Evolutionary conservation across 495 filamentous ascomycete species (phyloP), one percentile per base, ranked within the genome.

Genomic region (Aspergillus conjunctus): DNA sequence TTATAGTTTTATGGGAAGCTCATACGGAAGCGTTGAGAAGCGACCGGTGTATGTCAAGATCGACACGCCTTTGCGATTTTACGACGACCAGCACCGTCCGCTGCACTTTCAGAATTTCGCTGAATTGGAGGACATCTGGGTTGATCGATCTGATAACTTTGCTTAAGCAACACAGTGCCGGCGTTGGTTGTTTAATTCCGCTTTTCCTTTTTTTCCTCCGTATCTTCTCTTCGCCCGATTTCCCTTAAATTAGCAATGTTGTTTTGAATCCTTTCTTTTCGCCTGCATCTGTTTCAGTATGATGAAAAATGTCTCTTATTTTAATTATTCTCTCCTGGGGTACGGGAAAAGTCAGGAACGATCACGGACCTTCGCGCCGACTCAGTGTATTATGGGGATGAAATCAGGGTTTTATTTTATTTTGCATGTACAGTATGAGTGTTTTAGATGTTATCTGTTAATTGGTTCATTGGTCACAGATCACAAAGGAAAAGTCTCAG

Each of bases 71-170:
- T 66, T 89, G 57, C 66, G 86, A 10, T 99, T 97, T 80, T 99
- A 99, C 78, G 91, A 88, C 70, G 92, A 93, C 68, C 85, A 91
- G 68, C 95, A 99, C 73, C 87, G 95, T 22, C 91, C 91, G 32
- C 77, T 96, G 63, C 95, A 99, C 76, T 99, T 98, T 83, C 87
- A 91, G 72, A 92, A 90, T 75, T 96, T 96, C 74, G 90, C 90
- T 1, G 91, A 96, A 74, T 73, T 96, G 74, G 91, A 96, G 75
- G 91, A 96, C 72, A 87, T 92, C 51, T 92, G 90, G 83, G 90
- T 94, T 53, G 91, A 96, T 73, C 81, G 91, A 67, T 81, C 82
- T 58, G 91, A 96, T 78, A 91, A 90, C 73, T 96, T 96, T 73
- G 91, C 89, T 62, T 95, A 73, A 73, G 60, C 61, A 54, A 56